Percentiles rank a stretch among this genome's conserved stretches.
Conservation (phyloP, 345 rosid species). For the Eucalyptus sideroxylon region DNA sequence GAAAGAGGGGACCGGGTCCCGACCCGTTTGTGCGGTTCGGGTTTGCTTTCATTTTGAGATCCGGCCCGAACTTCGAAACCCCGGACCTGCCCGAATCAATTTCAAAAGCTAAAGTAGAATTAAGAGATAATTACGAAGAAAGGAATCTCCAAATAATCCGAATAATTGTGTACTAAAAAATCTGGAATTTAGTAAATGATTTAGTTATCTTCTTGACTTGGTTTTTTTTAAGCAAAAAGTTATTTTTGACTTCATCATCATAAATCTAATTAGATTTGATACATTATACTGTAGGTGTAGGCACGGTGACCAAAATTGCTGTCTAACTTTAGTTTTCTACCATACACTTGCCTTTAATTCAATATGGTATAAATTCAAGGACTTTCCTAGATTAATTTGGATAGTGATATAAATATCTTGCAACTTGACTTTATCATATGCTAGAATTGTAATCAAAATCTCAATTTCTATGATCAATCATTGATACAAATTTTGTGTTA, state of each 20-base stretch:
- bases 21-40: neutral
- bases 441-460: neutral
- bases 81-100: neutral
- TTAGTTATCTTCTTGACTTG: neutral
- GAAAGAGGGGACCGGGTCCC: neutral
- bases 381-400: neutral
- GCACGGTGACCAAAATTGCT: neutral
- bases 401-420: neutral
- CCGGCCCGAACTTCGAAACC: neutral
- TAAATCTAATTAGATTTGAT: neutral
- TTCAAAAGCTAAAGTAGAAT: neutral
- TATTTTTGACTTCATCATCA: neutral
- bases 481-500: neutral
- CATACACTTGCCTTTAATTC: neutral
- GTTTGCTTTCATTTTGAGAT: neutral
- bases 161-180: neutral
- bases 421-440: neutral
- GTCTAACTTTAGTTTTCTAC: neutral
- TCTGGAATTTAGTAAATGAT: neutral
- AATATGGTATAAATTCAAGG: neutral
- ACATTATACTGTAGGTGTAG: neutral
- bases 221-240: neutral
- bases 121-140: neutral
- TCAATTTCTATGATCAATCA: rapidly evolving
- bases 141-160: neutral